These are phyloP conservation scores for Pseudonitzschia multiseries DNA, from an alignment of 108 stramenopile genomes.

Conservation along the genomic window DNA sequence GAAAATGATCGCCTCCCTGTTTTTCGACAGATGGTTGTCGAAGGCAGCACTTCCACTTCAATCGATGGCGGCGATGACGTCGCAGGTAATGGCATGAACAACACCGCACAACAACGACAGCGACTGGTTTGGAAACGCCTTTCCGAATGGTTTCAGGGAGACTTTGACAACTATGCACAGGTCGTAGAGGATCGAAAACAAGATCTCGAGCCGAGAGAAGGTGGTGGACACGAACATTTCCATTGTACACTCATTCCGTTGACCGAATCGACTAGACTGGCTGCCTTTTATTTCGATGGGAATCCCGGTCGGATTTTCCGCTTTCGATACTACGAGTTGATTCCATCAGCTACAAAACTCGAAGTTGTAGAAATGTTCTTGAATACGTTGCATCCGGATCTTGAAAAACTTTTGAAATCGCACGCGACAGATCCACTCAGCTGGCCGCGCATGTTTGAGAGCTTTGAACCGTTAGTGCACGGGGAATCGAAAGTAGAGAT, in stretches of 20 bases:
- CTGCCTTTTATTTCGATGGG: slow-evolving; percentile 87
- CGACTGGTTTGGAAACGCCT: slow-evolving; percentile 10
- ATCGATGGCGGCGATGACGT: background rate
- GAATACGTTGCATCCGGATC: slow-evolving; percentile 53
- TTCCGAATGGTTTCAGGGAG: slow-evolving; percentile 63
- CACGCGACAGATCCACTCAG: slow-evolving; percentile 26
- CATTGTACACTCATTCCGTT: slow-evolving; percentile 79
- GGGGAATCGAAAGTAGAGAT: slow-evolving; percentile 8
- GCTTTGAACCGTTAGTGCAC: slow-evolving; percentile 13
- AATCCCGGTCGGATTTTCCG: slow-evolving; percentile 80
- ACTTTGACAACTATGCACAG: slow-evolving; percentile 86
- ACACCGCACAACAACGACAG: background rate
- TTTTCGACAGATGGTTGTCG: background rate
- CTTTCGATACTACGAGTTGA: slow-evolving; percentile 69
- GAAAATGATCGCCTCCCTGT: no score
- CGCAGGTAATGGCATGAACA: background rate
- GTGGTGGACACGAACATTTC: slow-evolving; percentile 85
- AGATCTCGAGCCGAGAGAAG: slow-evolving; percentile 64
- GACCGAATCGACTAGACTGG: slow-evolving; percentile 40
- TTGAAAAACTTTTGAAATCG: slow-evolving; percentile 46
- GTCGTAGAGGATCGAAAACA: slow-evolving; percentile 65
- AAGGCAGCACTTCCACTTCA: background rate
- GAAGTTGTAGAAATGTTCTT: slow-evolving; percentile 54
- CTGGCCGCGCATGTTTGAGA: slow-evolving; percentile 43
- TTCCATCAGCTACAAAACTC: slow-evolving; percentile 18